These are phyloP conservation scores for Volvox carteri DNA, from an alignment of 163 green algal species.

Conservation along the genomic window DNA sequence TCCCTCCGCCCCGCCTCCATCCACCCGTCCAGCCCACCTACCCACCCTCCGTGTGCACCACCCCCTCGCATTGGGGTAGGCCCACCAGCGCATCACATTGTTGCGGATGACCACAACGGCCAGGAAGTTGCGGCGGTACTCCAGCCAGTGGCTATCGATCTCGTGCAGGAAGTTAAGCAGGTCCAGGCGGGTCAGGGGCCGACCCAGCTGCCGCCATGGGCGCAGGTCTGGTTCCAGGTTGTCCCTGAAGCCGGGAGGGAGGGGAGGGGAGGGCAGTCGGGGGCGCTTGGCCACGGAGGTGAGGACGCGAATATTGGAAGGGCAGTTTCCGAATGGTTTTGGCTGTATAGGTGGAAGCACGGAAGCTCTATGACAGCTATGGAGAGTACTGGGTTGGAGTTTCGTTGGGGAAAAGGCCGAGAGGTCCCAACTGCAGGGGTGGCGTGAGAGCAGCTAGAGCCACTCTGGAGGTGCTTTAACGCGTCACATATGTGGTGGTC, in stretches of 20 bases:
- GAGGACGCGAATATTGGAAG: no score
- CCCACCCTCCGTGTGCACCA: slow-evolving; percentile 65
- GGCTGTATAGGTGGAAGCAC: no score
- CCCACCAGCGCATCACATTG: slow-evolving; percentile 60
- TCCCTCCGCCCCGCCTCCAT: no score
- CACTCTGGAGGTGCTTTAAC: no score
- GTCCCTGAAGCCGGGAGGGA: slow-evolving; percentile 27
- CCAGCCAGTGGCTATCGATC: slow-evolving; percentile 62
- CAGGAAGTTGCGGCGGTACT: slow-evolving; percentile 64
- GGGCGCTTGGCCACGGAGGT: no score
- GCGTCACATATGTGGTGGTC: no score
- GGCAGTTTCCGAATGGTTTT: no score
- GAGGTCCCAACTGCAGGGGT: no score
- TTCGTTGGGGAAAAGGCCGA: no score
- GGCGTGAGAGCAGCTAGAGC: no score
- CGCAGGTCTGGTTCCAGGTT: slow-evolving; percentile 58
- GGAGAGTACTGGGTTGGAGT: no score
- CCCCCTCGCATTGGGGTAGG: slow-evolving; percentile 54
- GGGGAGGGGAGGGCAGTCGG: neutral
- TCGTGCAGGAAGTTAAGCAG: slow-evolving; percentile 56
- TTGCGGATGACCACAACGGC: slow-evolving; percentile 60
- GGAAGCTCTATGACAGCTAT: no score
- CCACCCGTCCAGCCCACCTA: neutral
- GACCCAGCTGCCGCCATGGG: slow-evolving; percentile 34
- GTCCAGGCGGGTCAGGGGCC: slow-evolving; percentile 24